phyloP scores from a whole-genome alignment of 257 asterid species.

The Solanum tarijense region DNA sequence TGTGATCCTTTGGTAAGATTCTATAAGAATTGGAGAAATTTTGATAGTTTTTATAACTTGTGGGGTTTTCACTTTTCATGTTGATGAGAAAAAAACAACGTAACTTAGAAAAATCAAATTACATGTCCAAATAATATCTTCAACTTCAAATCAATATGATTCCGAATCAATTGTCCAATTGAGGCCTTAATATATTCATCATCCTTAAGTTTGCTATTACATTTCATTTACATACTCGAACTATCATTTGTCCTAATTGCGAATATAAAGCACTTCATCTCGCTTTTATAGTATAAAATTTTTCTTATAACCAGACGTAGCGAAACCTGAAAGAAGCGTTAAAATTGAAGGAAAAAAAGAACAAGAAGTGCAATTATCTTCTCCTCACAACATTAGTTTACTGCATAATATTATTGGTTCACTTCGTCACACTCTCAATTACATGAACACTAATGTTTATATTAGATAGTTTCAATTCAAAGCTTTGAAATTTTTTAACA shows the following conservation, averaged over 20 bases:
- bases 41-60: no score
- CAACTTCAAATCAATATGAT: no score
- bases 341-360: background rate
- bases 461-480: background rate
- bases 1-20: background rate
- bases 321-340: background rate
- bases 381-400: background rate
- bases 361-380: background rate
- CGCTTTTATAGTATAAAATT: background rate
- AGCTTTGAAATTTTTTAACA: background rate
- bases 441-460: no score
- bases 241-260: background rate
- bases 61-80: no score
- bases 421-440: background rate
- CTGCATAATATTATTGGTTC: background rate
- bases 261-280: background rate
- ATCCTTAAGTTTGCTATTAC: background rate
- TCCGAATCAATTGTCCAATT: no score
- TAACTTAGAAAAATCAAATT: no score
- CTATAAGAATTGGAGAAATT: no score
- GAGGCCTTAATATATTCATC: background rate
- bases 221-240: background rate
- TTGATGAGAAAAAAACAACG: accelerated
- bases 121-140: no score
- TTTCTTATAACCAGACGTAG: background rate